These are phyloP conservation scores for Chondrus crispus DNA, from an alignment of 23 red algal species.

Conservation along the genomic window DNA sequence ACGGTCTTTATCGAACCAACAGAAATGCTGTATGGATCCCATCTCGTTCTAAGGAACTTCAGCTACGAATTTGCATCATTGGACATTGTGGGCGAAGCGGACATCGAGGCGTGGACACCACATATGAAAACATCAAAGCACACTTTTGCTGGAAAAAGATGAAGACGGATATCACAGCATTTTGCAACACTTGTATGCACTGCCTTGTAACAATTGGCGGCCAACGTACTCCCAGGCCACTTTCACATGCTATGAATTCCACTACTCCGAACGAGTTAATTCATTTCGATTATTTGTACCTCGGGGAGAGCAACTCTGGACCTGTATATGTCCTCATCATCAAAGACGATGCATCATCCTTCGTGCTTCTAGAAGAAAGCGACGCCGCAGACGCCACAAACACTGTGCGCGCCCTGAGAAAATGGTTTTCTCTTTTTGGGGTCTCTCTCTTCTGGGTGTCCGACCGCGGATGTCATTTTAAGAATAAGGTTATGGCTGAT, in stretches of 20 bases:
- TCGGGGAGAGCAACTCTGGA: not conserved
- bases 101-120: not conserved
- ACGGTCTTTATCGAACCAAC: not conserved
- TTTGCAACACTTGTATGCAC: not conserved
- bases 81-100: not conserved
- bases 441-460: not conserved
- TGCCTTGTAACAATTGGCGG: not conserved
- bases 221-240: not conserved
- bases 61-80: conserved; percentile 14
- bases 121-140: not conserved
- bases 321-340: not conserved
- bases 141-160: not conserved
- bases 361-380: not conserved
- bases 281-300: not conserved
- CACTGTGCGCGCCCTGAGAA: not conserved
- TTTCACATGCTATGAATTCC: not conserved
- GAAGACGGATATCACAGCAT: conserved; percentile 7
- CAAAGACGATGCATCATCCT: not conserved
- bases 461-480: not conserved
- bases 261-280: not conserved
- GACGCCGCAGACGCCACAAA: no score
- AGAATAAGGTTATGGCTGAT: not conserved
- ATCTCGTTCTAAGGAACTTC: not conserved
- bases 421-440: not conserved
- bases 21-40: conserved; percentile 8